phyloP scores from a whole-genome alignment of 2,329 filamentous ascomycete genomes.

The Trichoderma semiorbis region DNA sequence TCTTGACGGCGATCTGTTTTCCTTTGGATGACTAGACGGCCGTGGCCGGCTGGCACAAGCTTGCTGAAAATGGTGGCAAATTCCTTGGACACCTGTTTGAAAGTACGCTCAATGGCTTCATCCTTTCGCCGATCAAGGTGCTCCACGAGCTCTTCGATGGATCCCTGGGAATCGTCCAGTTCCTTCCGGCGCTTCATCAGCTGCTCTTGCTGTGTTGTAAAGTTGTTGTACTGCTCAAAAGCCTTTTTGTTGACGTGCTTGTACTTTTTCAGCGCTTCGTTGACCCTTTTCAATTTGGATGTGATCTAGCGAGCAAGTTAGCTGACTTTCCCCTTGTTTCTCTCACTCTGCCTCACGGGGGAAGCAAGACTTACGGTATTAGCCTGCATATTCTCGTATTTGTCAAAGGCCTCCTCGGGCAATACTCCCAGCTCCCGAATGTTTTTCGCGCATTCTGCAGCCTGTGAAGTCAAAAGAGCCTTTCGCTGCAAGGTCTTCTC shows the following conservation, averaged over 20 bases:
- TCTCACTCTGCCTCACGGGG: no score
- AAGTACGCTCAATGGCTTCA: constrained; percentile 95
- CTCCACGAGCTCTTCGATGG: constrained; percentile 88
- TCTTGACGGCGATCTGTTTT: constrained; percentile 70
- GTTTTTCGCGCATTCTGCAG: constrained; percentile 77
- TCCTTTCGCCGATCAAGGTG: constrained; percentile 94
- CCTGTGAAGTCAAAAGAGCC: constrained; percentile 71
- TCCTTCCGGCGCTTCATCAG: constrained; percentile 81
- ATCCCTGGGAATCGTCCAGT: constrained; percentile 78
- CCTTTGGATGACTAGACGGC: constrained; percentile 87
- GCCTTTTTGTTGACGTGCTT: constrained; percentile 99
- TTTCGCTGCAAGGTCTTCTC: constrained; percentile 91
- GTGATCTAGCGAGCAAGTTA: constrained; percentile 42
- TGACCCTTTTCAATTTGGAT: constrained; percentile 80
- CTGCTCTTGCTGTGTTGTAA: constrained; percentile 86
- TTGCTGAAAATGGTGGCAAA: constrained; percentile 93
- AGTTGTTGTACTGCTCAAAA: constrained; percentile 97
- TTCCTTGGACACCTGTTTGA: constrained; percentile 94
- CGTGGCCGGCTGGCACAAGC: constrained; percentile 89
- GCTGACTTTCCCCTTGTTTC: constrained; percentile 15
- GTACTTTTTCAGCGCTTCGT: constrained; percentile 92
- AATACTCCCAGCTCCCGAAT: constrained; percentile 91
- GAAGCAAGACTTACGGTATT: constrained; percentile 57
- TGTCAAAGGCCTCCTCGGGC: constrained; percentile 89
- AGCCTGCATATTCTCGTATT: constrained; percentile 79